Evolutionary conservation across 2,329 filamentous ascomycete species (phyloP).

Genomic region (Byssoonygena ceratinophila): DNA sequence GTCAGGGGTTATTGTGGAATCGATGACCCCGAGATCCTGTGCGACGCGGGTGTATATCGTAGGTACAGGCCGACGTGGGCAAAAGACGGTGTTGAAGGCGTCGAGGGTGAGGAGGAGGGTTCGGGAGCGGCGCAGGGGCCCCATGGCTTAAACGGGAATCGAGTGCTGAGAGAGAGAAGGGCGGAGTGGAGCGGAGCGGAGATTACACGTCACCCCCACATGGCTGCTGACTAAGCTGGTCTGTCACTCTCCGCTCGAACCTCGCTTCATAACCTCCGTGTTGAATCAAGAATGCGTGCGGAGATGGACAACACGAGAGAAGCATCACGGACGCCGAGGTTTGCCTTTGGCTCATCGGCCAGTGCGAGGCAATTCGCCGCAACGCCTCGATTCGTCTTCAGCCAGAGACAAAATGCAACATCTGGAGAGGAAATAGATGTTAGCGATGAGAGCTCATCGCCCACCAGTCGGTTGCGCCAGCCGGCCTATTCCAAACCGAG

Average conservation of each 20-base stretch:
- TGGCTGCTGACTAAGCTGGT: background rate
- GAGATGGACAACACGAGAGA: too few species aligned
- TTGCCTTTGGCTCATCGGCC: conserved; percentile 15
- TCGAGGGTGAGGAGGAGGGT: conserved; percentile 36
- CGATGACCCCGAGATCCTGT: conserved; percentile 27
- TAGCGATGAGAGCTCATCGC: conserved; percentile 4
- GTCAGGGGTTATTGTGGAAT: conserved; percentile 19
- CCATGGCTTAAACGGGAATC: background rate
- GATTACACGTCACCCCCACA: background rate
- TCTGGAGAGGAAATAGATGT: conserved; percentile 9
- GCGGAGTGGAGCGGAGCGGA: conserved; percentile 3
- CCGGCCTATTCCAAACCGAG: background rate
- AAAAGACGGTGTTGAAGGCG: conserved; percentile 38
- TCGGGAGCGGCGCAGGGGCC: background rate
- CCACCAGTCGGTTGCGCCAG: background rate
- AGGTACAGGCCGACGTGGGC: conserved; percentile 31
- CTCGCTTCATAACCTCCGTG: too few species aligned
- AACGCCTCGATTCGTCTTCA: conserved; percentile 17
- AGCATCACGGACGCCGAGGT: conserved; percentile 12
- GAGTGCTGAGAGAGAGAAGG: background rate
- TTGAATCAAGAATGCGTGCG: too few species aligned
- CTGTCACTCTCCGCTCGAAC: background rate
- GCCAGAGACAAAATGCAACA: background rate
- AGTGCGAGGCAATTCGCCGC: conserved; percentile 15
- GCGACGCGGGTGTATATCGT: conserved; percentile 34